Base-by-base conservation (phyloP, 352 stramenopile genomes). In the Globisporangium mamillatum region DNA sequence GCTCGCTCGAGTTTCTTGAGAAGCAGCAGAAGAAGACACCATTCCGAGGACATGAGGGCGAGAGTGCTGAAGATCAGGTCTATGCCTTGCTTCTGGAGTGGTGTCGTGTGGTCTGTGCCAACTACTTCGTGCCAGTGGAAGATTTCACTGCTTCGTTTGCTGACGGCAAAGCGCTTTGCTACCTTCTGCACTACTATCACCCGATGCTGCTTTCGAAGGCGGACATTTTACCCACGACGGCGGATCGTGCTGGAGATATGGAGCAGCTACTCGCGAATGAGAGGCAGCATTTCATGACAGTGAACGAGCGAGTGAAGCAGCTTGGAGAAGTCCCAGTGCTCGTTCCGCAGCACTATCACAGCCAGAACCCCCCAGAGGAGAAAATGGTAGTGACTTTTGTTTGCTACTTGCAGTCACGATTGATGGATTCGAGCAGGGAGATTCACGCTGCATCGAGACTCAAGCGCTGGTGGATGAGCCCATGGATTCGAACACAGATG, bases 121-220 rank as follows among this genome's bases (percentile, higher is more conserved):
- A 92, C 67, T 98, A 98, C 63, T 79, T 84, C 48, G 60, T 98
- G 4, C 64, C 66, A 16, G 79, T 99, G 3, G 68, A 68, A 12
- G 94, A 99, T 71, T 98, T 98, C 64, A 97, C 95, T 1, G 75
- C 71, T 0, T 98, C 93, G 18, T 99, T 99, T 79, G 89, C 92
- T 20, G 95, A 99, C 60, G 97, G 96, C 7, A 91, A 86, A 29
- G 94, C 80, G 14, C 72, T 99, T 29, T 99, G 96, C 72, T 89
- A 97, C 25, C 75, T 99, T 24, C 72, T 99, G 32, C 94, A 98
- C 71, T 98, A 98, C 74, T 99, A 99, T 67, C 95, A 98, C 69
- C 97, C 97, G 4, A 87, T 88, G 72, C 71, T 99, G 8, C 62
- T 98, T 12, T 76, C 75, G 10, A 93, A 91, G 68, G 58, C 71